Percentiles rank a stretch among this genome's conserved stretches.
Conservation (phyloP, 192 early-diverging fungal genomes). For the Coemansia sp. region DNA sequence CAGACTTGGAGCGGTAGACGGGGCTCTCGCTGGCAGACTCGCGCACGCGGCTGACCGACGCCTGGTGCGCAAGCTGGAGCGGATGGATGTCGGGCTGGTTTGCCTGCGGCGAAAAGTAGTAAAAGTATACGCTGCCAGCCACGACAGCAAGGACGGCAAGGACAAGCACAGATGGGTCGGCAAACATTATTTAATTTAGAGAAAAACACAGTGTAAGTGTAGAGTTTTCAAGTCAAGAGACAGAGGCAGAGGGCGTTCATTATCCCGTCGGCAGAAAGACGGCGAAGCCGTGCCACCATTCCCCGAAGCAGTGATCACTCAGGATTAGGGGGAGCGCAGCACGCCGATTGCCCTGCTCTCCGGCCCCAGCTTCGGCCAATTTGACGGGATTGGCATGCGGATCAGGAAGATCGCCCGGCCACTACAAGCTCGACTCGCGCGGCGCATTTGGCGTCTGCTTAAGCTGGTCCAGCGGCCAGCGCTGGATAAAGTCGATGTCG, state of each 20-base stretch:
- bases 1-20: constrained; percentile 43
- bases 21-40: constrained; percentile 31
- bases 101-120: constrained; percentile 48
- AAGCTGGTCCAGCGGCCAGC: constrained; percentile 68
- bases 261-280: neutral
- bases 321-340: neutral
- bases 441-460: constrained; percentile 36
- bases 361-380: neutral
- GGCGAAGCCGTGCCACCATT: too few species aligned
- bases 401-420: neutral
- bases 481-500: constrained; percentile 69
- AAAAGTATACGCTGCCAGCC: constrained; percentile 34
- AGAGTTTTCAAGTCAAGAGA: neutral
- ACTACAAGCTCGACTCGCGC: constrained; percentile 19
- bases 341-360: neutral
- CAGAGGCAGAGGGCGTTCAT: neutral
- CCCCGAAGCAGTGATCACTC: neutral
- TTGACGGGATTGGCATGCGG: neutral
- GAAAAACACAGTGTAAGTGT: neutral
- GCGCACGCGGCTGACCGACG: constrained; percentile 34
- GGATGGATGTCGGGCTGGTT: constrained; percentile 52
- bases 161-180: constrained; percentile 28
- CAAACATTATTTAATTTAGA: constrained; percentile 8
- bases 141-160: constrained; percentile 20
- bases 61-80: constrained; percentile 48